Evolutionary conservation across 192 early-diverging fungal genomes (phyloP), one percentile per base, ranked within the genome.

Genomic region (Coemansia sp.): DNA sequence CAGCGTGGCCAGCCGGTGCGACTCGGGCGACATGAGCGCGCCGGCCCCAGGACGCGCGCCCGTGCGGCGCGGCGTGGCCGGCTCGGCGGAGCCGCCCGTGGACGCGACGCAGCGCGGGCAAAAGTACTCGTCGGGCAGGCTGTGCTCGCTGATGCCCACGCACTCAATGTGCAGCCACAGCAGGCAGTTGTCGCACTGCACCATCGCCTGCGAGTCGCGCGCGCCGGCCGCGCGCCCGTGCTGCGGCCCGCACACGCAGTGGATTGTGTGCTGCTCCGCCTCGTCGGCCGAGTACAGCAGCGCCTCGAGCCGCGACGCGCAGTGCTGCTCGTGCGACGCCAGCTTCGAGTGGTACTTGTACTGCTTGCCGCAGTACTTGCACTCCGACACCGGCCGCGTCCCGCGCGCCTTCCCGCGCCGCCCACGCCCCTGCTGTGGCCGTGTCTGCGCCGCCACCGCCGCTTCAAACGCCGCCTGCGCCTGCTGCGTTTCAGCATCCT

Each of bases 121-220:
- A 49, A 80, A 85, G 65, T 81, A 91, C 35, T 86, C 83, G 22
- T 81, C 70, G 1, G 82, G 82, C 1, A 91, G 62, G 9, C 71
- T 74, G 23, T 86, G 66, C 46, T 84, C 80, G 24, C 82, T 69
- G 16, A 89, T 70, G 9, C 73, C 82, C 30, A 91, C 71, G 55
- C 89, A 91, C 18, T 83, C 83, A 21, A 87, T 71, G 72, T 91
- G 89, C 35, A 91, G 82, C 89, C 89, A 91, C 22, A 75, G 58
- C 33, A 81, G 62, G 48, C 89, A 91, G 46, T 83, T 73, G 68
- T 89, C 87, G 60, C 89, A 91, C 69, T 91, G 89, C 11, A 91
- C 83, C 86, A 91, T 89, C 8, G 82, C 81, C 43, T 58, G 51
- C 14, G 81, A 68, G 16, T 81, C 82, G 62, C 69, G 68, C 18